Evolutionary conservation across 1,284 basidiomycete species (phyloP).

Genomic region (Leccinum ponderosum): DNA sequence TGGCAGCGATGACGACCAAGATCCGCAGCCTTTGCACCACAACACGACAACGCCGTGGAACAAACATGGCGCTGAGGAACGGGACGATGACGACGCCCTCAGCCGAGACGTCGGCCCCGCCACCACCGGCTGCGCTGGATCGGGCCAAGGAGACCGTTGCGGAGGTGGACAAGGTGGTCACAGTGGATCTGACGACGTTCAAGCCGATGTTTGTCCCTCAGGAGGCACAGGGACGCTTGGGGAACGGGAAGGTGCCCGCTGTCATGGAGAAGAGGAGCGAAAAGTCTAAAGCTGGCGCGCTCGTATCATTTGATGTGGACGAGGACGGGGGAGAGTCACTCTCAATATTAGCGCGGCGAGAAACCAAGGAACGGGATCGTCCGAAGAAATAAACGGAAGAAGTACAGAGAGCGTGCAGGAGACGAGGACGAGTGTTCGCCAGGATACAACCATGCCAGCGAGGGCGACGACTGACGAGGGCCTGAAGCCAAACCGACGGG

Average conservation of each 20-base stretch:
- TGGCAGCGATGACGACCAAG: too few relatives aligned
- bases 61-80: too few relatives aligned
- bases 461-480: too few relatives aligned
- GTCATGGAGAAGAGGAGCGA: constrained; percentile 43
- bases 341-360: constrained; percentile 27
- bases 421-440: constrained; percentile 30
- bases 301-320: constrained; percentile 72
- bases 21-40: too few relatives aligned
- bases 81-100: too few relatives aligned
- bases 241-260: constrained; percentile 25
- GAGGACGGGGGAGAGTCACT: constrained; percentile 51
- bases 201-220: constrained; percentile 81
- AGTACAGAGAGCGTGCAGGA: constrained; percentile 40
- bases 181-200: constrained; percentile 58
- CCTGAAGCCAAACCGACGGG: too few relatives aligned
- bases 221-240: constrained; percentile 38
- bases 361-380: constrained; percentile 42
- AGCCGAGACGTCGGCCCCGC: not conserved
- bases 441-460: too few relatives aligned
- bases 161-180: constrained; percentile 36
- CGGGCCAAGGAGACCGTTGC: constrained; percentile 9
- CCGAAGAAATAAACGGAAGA: constrained; percentile 48
- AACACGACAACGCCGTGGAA: too few relatives aligned
- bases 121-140: not conserved
- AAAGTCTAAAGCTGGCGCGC: constrained; percentile 37